These are phyloP conservation scores for Verbascum thapsus DNA, from an alignment of 257 asterid genomes.

Conservation along the genomic window DNA sequence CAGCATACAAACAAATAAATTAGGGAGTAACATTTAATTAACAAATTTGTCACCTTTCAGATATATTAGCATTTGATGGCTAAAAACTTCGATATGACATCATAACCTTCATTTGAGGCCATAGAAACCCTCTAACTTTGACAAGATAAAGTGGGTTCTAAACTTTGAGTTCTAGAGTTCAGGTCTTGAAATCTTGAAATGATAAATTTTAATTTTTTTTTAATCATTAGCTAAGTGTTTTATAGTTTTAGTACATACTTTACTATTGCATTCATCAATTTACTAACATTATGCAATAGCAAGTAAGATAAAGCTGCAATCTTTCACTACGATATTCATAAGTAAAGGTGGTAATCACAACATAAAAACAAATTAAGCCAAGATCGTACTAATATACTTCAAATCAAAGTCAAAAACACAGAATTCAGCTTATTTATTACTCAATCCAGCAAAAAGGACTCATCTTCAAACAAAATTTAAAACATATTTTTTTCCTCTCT, in stretches of 20 bases:
- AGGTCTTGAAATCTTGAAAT: too few species aligned
- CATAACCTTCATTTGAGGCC: too few species aligned
- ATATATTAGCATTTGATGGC: background rate
- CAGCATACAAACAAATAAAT: background rate
- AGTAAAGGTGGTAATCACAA: slow-evolving; percentile 23
- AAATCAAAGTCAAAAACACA: too few species aligned
- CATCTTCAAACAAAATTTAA: too few species aligned
- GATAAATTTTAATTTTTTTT: slow-evolving; percentile 1
- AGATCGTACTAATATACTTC: background rate
- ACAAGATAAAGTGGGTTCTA: too few species aligned
- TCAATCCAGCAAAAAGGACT: too few species aligned
- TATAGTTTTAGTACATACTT: too few species aligned
- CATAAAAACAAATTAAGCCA: background rate
- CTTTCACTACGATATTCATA: slow-evolving; percentile 14
- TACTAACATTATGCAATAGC: background rate
- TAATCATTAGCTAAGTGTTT: too few species aligned
- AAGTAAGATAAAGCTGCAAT: slow-evolving; percentile 10
- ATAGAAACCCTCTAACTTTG: too few species aligned
- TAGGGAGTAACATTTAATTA: background rate
- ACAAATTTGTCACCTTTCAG: background rate
- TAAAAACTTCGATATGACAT: background rate
- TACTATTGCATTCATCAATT: background rate
- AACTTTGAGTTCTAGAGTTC: too few species aligned
- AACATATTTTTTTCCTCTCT: too few species aligned
- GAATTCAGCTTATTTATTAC: slow-evolving; percentile 2